Evolutionary conservation across 2,329 filamentous ascomycete species (phyloP), one percentile per base, ranked within the genome.

Genomic region (Fusarium sp.): DNA sequence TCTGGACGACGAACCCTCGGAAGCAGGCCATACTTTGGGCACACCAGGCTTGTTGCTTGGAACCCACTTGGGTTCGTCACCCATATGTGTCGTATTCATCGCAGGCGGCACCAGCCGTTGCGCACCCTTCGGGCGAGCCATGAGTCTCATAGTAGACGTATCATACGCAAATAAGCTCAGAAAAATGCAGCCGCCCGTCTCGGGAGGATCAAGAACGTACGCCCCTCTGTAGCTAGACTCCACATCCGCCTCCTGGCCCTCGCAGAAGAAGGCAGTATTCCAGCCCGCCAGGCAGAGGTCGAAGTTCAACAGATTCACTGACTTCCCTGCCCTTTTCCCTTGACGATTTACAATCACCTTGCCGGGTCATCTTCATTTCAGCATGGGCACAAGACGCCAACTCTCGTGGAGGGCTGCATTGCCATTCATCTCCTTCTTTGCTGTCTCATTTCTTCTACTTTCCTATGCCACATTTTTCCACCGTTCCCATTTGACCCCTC

Each of bases 151-250:
- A 3, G 47, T 20, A 16, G 68, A 65, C 0, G 65, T 68, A 4
- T 57, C 60, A 9, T 70, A 69, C 18, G 65, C 68, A 62, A 57
- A 68, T 33, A 70, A 22, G 65, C 38, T 65, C 16, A 70, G 62
- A 36, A 69, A 56, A 69, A 70, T 29, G 27, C 68, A 70, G 7
- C 68, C 65, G 5, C 65, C 68, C 0, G 38, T 61, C 7, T 61
- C 6, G 1, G 68, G 65, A 27, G 61, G 56, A 16, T 70, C 45
- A 36, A 70, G 61, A 35, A 62, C 68, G 31, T 68, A 68, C 0
- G 54, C 68, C 0, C 68, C 65, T 16, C 68, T 65, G 18, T 65
- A 70, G 35, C 65, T 70, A 6, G 60, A 56, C 14, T 65, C n/a
- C 8, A 13, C 16, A 14, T 69, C 33, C 1, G 54, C 56, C 4